Conservation (phyloP, 2,329 filamentous ascomycete genomes). For the Claviceps pazoutovae region DNA sequence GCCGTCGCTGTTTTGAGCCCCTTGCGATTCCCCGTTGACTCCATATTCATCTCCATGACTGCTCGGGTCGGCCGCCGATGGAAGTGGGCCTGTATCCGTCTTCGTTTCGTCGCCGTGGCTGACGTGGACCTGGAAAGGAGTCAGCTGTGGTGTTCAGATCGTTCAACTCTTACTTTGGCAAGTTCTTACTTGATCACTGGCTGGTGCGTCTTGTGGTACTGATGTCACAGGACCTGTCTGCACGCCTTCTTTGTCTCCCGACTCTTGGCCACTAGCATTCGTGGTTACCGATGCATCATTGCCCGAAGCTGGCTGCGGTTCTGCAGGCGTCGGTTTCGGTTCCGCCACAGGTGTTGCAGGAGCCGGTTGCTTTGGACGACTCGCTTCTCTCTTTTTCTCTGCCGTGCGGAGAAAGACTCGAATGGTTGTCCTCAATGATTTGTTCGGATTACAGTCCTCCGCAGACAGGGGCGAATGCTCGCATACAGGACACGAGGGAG, state of each 20-base stretch:
- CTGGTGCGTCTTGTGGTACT: neutral
- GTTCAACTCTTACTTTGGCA: neutral
- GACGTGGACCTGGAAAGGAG: neutral
- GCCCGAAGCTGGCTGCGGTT: neutral
- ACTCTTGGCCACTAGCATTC: neutral
- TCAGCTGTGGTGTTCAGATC: neutral
- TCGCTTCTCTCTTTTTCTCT: slow-evolving; percentile 72
- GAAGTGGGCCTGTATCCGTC: neutral
- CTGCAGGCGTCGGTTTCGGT: slow-evolving; percentile 15
- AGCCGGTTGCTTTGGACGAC: slow-evolving; percentile 35
- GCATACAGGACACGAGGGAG: slow-evolving; percentile 79
- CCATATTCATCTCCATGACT: slow-evolving; percentile 1
- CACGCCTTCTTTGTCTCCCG: neutral
- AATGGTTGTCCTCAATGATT: slow-evolving; percentile 81
- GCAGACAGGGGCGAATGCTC: slow-evolving; percentile 78
- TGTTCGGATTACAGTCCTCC: slow-evolving; percentile 78
- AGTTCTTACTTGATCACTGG: slow-evolving; percentile 2
- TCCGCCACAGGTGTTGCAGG: slow-evolving; percentile 30
- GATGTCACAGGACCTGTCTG: neutral
- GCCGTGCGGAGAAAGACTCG: slow-evolving; percentile 82
- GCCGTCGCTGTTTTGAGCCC: neutral
- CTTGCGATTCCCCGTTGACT: neutral
- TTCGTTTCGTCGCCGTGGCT: neutral
- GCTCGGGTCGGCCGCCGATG: neutral
- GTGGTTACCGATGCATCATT: neutral